Evolutionary conservation across 176 grass and related monocot species (phyloP).

Genomic region (Aegilops bicornis): DNA sequence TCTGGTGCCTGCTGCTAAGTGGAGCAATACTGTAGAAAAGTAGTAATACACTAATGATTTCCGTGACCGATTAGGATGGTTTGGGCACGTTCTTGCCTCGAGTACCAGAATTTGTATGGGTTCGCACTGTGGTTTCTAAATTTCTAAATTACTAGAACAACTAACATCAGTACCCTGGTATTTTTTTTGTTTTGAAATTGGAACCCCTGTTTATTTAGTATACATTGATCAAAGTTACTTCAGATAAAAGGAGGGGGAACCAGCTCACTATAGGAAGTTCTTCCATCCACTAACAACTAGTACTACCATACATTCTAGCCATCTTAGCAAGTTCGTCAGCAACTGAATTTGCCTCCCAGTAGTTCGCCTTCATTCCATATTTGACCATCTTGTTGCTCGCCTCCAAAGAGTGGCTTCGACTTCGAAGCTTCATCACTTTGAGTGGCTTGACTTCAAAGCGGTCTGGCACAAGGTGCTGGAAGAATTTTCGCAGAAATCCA

Average conservation of each 20-base stretch:
- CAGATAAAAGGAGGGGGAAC: not conserved
- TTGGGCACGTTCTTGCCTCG: not conserved
- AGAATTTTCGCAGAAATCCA: not conserved
- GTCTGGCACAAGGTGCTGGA: rapidly evolving
- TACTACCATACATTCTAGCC: too few species aligned
- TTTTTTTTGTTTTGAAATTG: not conserved
- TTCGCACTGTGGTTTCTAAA: not conserved
- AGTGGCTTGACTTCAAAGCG: not conserved
- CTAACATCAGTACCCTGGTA: not conserved
- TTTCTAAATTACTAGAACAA: not conserved
- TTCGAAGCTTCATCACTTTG: too few species aligned
- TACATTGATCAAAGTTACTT: not conserved
- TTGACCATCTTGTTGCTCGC: not conserved
- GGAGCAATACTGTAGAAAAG: too few species aligned
- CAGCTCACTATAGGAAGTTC: too few species aligned
- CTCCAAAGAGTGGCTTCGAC: not conserved
- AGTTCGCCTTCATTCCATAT: not conserved
- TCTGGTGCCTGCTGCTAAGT: not conserved
- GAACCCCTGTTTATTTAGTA: too few species aligned
- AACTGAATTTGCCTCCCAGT: not conserved
- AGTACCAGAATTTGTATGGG: not conserved
- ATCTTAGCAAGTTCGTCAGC: not conserved
- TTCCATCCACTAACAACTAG: too few species aligned
- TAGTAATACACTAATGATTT: too few species aligned
- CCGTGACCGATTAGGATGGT: too few species aligned